Conservation (phyloP, 441 rosid genomes). For the Geranium incanum region DNA sequence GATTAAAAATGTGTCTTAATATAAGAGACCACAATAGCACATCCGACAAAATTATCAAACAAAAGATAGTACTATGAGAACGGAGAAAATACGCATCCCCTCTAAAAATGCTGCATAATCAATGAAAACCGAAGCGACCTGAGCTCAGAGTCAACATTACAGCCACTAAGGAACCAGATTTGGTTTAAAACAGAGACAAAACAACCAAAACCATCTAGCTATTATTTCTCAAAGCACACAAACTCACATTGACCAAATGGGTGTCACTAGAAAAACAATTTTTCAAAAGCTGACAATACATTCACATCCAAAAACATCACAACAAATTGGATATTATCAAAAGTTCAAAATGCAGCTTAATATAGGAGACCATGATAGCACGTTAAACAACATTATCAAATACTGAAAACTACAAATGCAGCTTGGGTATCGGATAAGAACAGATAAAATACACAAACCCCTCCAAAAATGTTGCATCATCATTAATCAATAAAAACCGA, state of each 20-base stretch:
- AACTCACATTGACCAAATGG: background rate
- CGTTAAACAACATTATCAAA: background rate
- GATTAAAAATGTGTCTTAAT: no score
- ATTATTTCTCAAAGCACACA: background rate
- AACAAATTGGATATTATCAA: background rate
- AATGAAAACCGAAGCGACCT: background rate
- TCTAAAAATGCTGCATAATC: background rate
- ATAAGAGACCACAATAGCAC: background rate
- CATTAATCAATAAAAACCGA: background rate
- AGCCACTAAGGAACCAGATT: background rate
- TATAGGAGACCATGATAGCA: background rate
- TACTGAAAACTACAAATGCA: background rate
- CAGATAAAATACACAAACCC: background rate
- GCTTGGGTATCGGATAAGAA: background rate
- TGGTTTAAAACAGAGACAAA: background rate
- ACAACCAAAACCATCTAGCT: background rate
- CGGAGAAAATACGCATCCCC: background rate
- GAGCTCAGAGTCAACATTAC: background rate
- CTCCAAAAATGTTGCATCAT: background rate
- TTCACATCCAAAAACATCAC: background rate
- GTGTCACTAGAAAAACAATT: background rate
- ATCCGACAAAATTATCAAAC: background rate
- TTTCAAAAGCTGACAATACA: background rate
- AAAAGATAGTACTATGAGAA: background rate
- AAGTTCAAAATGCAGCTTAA: background rate